Evolutionary conservation across 2,329 filamentous ascomycete species (phyloP).

Genomic region (Juglanconis juglandina): DNA sequence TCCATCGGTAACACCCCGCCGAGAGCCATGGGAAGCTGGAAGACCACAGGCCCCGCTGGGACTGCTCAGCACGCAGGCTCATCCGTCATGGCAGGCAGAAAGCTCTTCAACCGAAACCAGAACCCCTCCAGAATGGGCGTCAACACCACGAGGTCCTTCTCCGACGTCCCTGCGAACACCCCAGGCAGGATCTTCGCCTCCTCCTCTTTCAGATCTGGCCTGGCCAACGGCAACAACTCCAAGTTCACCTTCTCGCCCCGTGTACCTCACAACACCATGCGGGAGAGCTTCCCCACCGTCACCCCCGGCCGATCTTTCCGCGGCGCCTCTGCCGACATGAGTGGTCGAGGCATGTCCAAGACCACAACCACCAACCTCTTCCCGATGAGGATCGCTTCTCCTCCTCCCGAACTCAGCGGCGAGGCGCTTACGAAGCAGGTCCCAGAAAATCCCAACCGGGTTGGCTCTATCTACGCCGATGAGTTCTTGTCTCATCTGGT

Average conservation of each 20-base stretch:
- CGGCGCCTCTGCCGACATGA: constrained; percentile 44
- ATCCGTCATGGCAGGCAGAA: constrained; percentile 30
- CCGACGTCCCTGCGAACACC: constrained; percentile 23
- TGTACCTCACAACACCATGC: constrained; percentile 42
- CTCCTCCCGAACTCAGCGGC: constrained; percentile 53
- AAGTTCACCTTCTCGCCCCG: constrained; percentile 42
- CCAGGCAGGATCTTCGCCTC: constrained; percentile 33
- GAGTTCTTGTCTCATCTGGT: constrained; percentile 57
- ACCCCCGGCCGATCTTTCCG: constrained; percentile 44
- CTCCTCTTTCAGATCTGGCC: constrained; percentile 19
- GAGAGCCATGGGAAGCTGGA: constrained; percentile 22
- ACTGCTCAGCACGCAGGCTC: constrained; percentile 32
- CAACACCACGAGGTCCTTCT: constrained; percentile 17
- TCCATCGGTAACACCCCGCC: constrained; percentile 9
- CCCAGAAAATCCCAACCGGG: constrained; percentile 48
- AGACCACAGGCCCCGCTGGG: constrained; percentile 24
- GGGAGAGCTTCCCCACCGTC: constrained; percentile 44
- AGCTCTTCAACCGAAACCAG: constrained; percentile 32
- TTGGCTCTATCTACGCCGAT: constrained; percentile 57
- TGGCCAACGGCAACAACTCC: constrained; percentile 24
- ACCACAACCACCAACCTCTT: constrained; percentile 51
- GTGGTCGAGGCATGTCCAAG: constrained; percentile 47
- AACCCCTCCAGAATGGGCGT: constrained; percentile 28
- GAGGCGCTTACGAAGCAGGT: constrained; percentile 52
- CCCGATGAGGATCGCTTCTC: constrained; percentile 56